phyloP scores from a whole-genome alignment of 371 early-diverging fungal species.

The Rhizopus microsporus region DNA sequence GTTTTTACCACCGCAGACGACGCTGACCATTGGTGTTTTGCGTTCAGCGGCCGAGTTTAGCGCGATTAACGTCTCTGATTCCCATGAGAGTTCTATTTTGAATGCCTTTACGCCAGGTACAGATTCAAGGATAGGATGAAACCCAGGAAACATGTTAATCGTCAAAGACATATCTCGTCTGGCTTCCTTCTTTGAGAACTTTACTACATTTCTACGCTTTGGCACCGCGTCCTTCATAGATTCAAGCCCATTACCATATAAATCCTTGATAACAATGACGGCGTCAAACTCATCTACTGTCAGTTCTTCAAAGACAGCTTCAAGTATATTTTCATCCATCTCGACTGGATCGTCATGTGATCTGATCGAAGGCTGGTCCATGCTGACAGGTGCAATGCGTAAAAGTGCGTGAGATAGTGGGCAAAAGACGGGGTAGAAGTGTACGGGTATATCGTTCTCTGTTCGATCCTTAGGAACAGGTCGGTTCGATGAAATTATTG shows the following conservation, averaged over 20 bases:
- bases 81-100: constrained; percentile 46
- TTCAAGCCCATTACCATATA: constrained; percentile 14
- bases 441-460: constrained; percentile 14
- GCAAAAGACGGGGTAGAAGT: constrained; percentile 57
- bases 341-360: neutral
- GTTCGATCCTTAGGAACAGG: neutral
- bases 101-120: constrained; percentile 43
- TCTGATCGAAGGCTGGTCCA: constrained; percentile 10
- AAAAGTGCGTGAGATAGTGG: constrained; percentile 62
- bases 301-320: constrained; percentile 20
- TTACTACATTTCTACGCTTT: constrained; percentile 19
- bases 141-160: constrained; percentile 23
- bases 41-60: constrained; percentile 18
- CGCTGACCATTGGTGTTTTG: constrained; percentile 40
- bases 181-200: constrained; percentile 5
- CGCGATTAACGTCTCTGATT: constrained; percentile 3
- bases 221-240: constrained; percentile 12
- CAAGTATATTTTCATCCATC: constrained; percentile 14
- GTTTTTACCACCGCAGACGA: constrained; percentile 71
- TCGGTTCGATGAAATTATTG: constrained; percentile 20
- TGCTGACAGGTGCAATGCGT: constrained; percentile 39
- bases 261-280: constrained; percentile 22
- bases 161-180: constrained; percentile 5
- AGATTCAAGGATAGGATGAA: constrained; percentile 37
- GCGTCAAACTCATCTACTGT: constrained; percentile 9